Evolutionary conservation across 176 grass and related monocot genomes (phyloP).

Genomic region (Aegilops longissima): DNA sequence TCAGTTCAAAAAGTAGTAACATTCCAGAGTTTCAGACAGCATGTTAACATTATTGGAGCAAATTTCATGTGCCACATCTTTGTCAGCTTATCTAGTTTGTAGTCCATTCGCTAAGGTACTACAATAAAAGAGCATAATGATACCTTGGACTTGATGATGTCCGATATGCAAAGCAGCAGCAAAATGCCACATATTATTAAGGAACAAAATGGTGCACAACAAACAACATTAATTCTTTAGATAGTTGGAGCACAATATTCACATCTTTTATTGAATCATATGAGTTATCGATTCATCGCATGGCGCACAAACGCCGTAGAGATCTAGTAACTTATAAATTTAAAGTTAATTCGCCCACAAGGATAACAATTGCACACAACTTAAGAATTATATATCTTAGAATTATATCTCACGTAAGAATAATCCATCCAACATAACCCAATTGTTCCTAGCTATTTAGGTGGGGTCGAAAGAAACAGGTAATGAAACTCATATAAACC

Average conservation of each 20-base stretch:
- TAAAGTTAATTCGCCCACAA: neutral
- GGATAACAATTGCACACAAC: neutral
- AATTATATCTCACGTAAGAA: neutral
- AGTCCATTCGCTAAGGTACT: too few relatives aligned
- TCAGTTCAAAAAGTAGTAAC: too few relatives aligned
- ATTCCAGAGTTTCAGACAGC: too few relatives aligned
- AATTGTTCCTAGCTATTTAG: neutral
- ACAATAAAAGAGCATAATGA: too few relatives aligned
- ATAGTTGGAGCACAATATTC: neutral
- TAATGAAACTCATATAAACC: constrained; percentile 1
- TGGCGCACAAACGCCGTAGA: neutral
- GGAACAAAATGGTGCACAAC: neutral
- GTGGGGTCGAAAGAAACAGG: neutral
- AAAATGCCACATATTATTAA: constrained; percentile 14
- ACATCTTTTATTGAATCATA: neutral
- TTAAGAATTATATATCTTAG: neutral
- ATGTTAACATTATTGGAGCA: too few relatives aligned
- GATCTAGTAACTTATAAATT: too few relatives aligned
- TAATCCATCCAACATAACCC: neutral
- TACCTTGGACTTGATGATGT: too few relatives aligned
- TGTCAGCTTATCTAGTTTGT: too few relatives aligned
- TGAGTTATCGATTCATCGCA: neutral
- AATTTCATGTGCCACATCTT: too few relatives aligned
- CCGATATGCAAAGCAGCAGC: neutral
- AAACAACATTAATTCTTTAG: neutral